A percentile compares a stretch with the other conserved stretches of the same genome.
Evolutionary conservation across 208 protist genomes (phyloP).

Genomic region (Wallacemonas sp.): DNA sequence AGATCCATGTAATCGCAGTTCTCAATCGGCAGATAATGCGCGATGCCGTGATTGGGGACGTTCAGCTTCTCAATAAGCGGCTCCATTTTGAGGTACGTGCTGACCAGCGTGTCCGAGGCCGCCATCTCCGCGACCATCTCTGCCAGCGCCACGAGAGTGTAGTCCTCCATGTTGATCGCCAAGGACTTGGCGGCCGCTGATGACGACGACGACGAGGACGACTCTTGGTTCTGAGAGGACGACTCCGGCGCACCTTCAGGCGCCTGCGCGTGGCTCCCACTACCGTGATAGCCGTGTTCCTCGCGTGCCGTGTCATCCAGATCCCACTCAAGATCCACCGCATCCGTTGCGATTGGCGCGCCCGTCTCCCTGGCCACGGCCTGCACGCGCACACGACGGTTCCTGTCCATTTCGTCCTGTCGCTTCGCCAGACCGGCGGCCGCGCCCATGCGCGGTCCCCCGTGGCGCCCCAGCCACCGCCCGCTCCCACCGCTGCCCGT

Average conservation of each 20-base stretch:
- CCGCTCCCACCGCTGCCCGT: conserved; percentile 8
- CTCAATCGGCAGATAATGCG: conserved; percentile 75
- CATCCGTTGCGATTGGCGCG: not conserved
- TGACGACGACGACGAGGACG: conserved; percentile 3
- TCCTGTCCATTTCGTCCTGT: not conserved
- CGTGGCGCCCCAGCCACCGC: conserved; percentile 1
- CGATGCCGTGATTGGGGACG: conserved; percentile 71
- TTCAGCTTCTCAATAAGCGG: conserved; percentile 77
- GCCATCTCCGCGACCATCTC: conserved; percentile 81
- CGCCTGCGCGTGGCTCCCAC: too few relatives aligned
- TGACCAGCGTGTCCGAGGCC: conserved; percentile 41
- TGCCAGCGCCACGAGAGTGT: conserved; percentile 77
- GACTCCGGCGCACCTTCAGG: too few relatives aligned
- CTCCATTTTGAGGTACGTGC: conserved; percentile 71
- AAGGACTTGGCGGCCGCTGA: conserved; percentile 20
- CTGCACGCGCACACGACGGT: not conserved
- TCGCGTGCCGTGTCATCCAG: too few relatives aligned
- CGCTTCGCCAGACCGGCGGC: not conserved
- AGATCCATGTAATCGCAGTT: conserved; percentile 87
- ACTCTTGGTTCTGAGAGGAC: too few relatives aligned
- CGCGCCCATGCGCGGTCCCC: not conserved
- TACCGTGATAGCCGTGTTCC: too few relatives aligned
- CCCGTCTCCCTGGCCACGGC: not conserved
- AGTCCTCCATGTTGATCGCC: conserved; percentile 73
- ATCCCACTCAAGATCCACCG: not conserved